These are phyloP conservation scores for Penicillium coffeae DNA, from an alignment of 495 filamentous ascomycete species.

Conservation along the genomic window DNA sequence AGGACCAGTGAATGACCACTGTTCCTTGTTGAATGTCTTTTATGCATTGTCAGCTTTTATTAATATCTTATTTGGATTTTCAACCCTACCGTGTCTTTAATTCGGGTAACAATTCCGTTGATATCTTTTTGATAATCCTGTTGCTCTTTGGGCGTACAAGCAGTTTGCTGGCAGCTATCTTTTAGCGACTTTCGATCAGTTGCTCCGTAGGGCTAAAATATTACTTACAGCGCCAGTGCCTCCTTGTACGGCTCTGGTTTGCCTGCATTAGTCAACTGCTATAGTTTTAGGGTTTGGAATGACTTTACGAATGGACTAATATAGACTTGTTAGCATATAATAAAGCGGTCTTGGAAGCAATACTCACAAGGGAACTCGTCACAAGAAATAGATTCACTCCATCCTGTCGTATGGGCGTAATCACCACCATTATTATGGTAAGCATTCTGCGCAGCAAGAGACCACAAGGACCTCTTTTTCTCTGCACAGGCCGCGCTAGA, in stretches of 20 bases:
- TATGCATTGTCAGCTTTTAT: too few species aligned
- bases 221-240: background rate
- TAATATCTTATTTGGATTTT: too few species aligned
- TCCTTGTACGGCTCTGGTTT: background rate
- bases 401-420: too few species aligned
- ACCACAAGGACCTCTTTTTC: background rate
- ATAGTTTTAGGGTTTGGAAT: background rate
- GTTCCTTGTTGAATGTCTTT: too few species aligned
- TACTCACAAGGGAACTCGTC: constrained; percentile 9
- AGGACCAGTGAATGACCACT: too few species aligned
- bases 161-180: background rate
- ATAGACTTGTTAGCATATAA: background rate
- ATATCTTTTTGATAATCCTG: background rate
- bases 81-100: background rate
- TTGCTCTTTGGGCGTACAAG: background rate
- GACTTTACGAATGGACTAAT: background rate
- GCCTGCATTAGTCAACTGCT: background rate
- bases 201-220: background rate
- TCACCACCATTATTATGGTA: background rate
- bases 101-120: background rate
- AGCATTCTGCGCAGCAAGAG: background rate
- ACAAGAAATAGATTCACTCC: constrained; percentile 1
- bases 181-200: background rate
- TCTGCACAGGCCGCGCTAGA: background rate
- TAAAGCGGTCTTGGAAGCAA: background rate